Percentiles rank a stretch among this genome's conserved stretches.
phyloP scores from a whole-genome alignment of 225 moss, liverwort and hornwort genomes.

The Pleurozium schreberi region DNA sequence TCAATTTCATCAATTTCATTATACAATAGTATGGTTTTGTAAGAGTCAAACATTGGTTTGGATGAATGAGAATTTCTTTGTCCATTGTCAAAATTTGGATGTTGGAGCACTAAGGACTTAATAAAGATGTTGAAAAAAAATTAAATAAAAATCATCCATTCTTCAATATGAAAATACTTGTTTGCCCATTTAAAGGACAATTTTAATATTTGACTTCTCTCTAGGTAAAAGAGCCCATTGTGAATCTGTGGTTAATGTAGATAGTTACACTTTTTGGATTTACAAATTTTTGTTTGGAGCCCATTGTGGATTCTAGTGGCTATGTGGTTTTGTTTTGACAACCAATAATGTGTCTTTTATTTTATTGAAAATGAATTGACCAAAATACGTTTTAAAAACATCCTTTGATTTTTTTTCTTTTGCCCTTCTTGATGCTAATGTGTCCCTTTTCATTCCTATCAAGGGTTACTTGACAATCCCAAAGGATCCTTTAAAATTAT shows the following conservation, averaged over 20 bases:
- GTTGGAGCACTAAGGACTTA: accelerated
- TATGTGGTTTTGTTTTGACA: not conserved
- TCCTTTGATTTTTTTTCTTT: not conserved
- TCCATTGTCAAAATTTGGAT: accelerated
- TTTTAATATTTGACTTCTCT: not conserved
- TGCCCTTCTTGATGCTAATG: not conserved
- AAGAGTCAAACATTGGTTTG: not conserved
- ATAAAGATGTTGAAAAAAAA: not conserved
- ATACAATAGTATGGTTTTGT: accelerated
- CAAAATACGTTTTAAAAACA: not conserved
- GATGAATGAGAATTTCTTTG: not conserved
- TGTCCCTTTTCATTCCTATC: not conserved
- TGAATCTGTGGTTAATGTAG: not conserved
- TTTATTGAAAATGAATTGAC: not conserved
- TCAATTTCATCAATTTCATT: too few relatives aligned
- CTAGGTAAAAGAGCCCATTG: not conserved
- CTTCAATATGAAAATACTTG: not conserved
- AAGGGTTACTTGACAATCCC: accelerated
- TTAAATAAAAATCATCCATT: not conserved
- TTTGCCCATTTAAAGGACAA: not conserved
- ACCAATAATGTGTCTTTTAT: not conserved
- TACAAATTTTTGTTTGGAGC: not conserved
- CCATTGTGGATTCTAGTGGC: not conserved
- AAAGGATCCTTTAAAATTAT: not conserved
- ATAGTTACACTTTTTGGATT: not conserved